Conservation (phyloP, 164 flowering plant species). For the Cinnamomum chago region DNA sequence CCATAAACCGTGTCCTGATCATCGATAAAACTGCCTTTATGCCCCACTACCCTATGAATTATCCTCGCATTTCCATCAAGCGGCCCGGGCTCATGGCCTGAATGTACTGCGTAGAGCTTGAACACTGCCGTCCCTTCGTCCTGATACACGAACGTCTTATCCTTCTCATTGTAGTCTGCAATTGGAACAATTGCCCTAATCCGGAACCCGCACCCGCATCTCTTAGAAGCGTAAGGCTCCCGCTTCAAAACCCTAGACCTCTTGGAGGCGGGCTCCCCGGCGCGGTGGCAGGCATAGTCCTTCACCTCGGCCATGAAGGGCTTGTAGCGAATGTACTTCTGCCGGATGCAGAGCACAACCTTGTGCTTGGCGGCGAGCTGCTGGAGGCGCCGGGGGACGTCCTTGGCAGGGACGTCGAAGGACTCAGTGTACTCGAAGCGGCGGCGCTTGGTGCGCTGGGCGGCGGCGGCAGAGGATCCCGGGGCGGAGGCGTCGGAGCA, state of each 20-base stretch:
- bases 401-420: constrained; percentile 89
- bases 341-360: constrained; percentile 94
- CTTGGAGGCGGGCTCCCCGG: constrained; percentile 85
- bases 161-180: constrained; percentile 90
- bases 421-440: constrained; percentile 95
- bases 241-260: constrained; percentile 75
- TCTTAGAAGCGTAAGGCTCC: constrained; percentile 88
- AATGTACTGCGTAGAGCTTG: constrained; percentile 91
- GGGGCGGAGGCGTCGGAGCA: constrained; percentile 41
- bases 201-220: constrained; percentile 97
- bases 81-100: constrained; percentile 97
- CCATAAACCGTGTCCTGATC: constrained; percentile 76
- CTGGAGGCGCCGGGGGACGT: constrained; percentile 65
- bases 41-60: constrained; percentile 89
- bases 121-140: constrained; percentile 92
- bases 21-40: constrained; percentile 60
- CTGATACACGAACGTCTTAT: constrained; percentile 88
- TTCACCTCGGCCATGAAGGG: constrained; percentile 99
- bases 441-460: constrained; percentile 54
- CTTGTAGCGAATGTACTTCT: constrained; percentile 93
- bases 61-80: constrained; percentile 98
- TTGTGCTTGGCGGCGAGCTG: constrained; percentile 90
- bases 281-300: constrained; percentile 98
- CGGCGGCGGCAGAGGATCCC: constrained; percentile 16
- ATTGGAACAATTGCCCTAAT: constrained; percentile 97